A percentile compares a stretch with the other conserved stretches of the same genome.
Conservation (phyloP, 306 rosid genomes). For the cucumber (Cucumis sativus) region DNA sequence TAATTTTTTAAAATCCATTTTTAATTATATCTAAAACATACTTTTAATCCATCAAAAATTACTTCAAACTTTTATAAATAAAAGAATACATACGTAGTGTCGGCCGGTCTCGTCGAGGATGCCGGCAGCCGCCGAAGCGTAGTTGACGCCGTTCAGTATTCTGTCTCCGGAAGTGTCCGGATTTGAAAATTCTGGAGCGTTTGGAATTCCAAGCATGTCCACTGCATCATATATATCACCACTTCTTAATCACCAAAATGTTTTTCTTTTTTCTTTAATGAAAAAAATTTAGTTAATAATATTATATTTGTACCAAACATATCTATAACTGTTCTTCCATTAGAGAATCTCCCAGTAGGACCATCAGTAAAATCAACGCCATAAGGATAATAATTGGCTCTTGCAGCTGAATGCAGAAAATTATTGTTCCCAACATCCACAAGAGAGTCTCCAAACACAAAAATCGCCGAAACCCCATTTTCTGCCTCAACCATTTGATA, state of each 20-base stretch:
- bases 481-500: conserved; percentile 3
- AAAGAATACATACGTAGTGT: conserved; percentile 29
- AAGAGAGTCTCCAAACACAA: conserved; percentile 79
- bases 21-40: no score
- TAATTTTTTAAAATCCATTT: no score
- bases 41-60: no score
- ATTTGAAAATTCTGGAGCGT: conserved; percentile 49
- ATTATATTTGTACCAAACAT: conserved; percentile 32
- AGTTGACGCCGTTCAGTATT: conserved; percentile 55
- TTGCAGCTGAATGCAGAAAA: conserved; percentile 36
- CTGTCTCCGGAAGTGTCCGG: conserved; percentile 30
- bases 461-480: conserved; percentile 51
- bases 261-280: no score
- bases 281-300: no score
- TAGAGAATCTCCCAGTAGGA: conserved; percentile 72
- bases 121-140: conserved; percentile 70
- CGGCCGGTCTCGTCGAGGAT: conserved; percentile 69
- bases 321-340: conserved; percentile 55
- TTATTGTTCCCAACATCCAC: conserved; percentile 86
- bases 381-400: conserved; percentile 56
- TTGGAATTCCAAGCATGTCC: conserved; percentile 51
- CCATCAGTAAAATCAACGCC: conserved; percentile 53
- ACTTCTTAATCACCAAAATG: no score
- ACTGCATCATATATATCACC: conserved; percentile 17
- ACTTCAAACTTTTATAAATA: no score